Conservation (phyloP, 1,139 yeast species). For the Geotrichum aggregatum region DNA sequence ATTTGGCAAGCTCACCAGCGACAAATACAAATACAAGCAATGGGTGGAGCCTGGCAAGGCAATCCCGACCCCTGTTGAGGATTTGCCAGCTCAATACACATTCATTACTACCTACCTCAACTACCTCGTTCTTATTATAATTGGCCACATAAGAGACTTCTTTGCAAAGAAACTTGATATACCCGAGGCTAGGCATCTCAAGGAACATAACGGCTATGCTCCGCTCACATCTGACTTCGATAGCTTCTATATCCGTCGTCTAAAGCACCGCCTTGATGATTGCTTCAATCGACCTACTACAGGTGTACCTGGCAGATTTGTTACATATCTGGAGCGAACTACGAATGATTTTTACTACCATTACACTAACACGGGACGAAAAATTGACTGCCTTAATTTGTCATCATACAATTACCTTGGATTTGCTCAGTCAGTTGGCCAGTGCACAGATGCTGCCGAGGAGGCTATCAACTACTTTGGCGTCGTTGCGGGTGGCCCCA, state of each 20-base stretch:
- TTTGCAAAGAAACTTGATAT: conserved; percentile 73
- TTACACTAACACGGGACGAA: conserved; percentile 68
- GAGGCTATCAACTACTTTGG: conserved; percentile 64
- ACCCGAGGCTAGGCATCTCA: conserved; percentile 55
- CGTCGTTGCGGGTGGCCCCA: conserved; percentile 72
- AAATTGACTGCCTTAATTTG: conserved; percentile 74
- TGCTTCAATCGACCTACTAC: conserved; percentile 93
- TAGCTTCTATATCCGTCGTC: conserved; percentile 84
- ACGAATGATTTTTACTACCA: conserved; percentile 55
- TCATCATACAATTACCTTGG: conserved; percentile 93
- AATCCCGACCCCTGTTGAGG: conserved; percentile 37
- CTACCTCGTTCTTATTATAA: conserved; percentile 73
- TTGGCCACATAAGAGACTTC: conserved; percentile 89
- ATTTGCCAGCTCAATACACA: conserved; percentile 72
- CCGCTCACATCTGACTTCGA: conserved; percentile 96
- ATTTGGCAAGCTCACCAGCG: conserved; percentile 21
- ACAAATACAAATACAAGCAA: conserved; percentile 19
- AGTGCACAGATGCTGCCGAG: conserved; percentile 78
- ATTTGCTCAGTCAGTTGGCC: conserved; percentile 92
- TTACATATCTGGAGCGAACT: conserved; percentile 72
- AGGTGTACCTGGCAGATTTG: conserved; percentile 94
- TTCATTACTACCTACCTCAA: conserved; percentile 78
- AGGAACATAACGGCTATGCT: conserved; percentile 85
- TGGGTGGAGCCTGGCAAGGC: conserved; percentile 15
- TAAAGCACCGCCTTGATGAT: conserved; percentile 86